Evolutionary conservation across 139 green algal species (phyloP).

Genomic region (Pleodorina starrii): DNA sequence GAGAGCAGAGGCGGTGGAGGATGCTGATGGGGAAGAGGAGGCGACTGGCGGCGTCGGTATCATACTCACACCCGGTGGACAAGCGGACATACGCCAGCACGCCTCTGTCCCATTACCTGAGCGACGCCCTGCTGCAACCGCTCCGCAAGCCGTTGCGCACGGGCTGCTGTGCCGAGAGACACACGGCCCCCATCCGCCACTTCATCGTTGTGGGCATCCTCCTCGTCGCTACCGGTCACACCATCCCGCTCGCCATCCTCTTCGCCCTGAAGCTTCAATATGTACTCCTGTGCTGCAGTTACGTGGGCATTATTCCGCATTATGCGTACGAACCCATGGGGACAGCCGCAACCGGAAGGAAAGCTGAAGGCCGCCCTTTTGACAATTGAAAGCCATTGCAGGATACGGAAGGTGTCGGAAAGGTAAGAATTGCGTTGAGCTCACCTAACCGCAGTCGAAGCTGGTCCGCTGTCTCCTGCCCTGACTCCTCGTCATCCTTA

Average conservation of each 20-base stretch:
- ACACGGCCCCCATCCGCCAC: constrained; percentile 44
- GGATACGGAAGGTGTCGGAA: background rate
- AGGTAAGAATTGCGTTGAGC: background rate
- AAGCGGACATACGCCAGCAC: too few species aligned
- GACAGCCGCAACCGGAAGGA: background rate
- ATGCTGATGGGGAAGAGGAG: too few species aligned
- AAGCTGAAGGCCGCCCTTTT: background rate
- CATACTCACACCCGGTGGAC: too few species aligned
- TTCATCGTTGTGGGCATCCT: constrained; percentile 54
- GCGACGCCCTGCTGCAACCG: constrained; percentile 65
- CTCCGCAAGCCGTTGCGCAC: constrained; percentile 57
- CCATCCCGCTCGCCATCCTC: constrained; percentile 52
- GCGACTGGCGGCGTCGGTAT: too few species aligned
- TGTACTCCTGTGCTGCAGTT: constrained; percentile 82
- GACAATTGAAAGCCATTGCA: too few species aligned
- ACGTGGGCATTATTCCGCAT: background rate
- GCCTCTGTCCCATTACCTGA: constrained; percentile 66
- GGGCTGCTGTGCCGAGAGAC: background rate
- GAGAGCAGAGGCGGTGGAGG: too few species aligned
- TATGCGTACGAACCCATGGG: background rate
- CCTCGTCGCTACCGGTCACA: constrained; percentile 37
- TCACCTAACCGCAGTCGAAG: constrained; percentile 85
- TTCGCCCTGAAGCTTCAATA: constrained; percentile 69
- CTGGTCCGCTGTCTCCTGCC: constrained; percentile 85
- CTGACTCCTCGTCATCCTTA: constrained; percentile 64